Base-by-base conservation (phyloP, 495 filamentous ascomycete genomes). In the Elaphomyces granulatus region DNA sequence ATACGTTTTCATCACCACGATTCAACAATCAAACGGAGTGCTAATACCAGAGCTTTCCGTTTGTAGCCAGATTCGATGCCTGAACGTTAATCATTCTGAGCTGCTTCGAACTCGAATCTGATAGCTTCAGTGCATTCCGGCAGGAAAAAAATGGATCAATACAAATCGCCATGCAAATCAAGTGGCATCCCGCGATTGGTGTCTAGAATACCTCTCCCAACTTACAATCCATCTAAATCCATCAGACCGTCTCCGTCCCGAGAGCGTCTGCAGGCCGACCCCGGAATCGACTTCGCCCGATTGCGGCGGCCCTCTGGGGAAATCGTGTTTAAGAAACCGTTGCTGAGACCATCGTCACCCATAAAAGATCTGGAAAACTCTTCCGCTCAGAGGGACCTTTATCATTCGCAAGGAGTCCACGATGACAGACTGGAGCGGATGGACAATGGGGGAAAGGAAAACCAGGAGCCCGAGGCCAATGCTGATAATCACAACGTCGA, bases 201-300 rank as follows among this genome's bases (percentile, higher is more conserved):
- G 17, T 68, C 64, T 6, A 52, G 61, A 55, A 42, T 68, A 28
- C 64, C 64, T 8, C 41, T 68, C 36, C 64, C 64, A 4, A 65
- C 58, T 16, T 48, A 54, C 9, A 55, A 55, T 15, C 44, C 46
- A 31, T 48, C 56, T 9, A 58, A 52, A 45, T 52, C 62, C 8
- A 46, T 65, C 40, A 59, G 51, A 41, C 56, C 63, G n/a, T 66
- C 64, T 3, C 64, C 64, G 7, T 68, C 64, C 15, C 54, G 63
- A 43, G 64, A 68, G 20, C 55, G 54, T 44, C 46, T 68, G 14
- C 58, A 54, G 40, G 55, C 58, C 16, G 64, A 68, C 32, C 51
- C 61, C 8, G 64, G 64, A 4, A 34, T 68, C 7, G 53, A 65
- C 36, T 46, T 50, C 23, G 37, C 41, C 8, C 54, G 62, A 10